Conservation (phyloP, 2,329 filamentous ascomycete genomes). For the Pseudogymnoascus verrucosus region DNA sequence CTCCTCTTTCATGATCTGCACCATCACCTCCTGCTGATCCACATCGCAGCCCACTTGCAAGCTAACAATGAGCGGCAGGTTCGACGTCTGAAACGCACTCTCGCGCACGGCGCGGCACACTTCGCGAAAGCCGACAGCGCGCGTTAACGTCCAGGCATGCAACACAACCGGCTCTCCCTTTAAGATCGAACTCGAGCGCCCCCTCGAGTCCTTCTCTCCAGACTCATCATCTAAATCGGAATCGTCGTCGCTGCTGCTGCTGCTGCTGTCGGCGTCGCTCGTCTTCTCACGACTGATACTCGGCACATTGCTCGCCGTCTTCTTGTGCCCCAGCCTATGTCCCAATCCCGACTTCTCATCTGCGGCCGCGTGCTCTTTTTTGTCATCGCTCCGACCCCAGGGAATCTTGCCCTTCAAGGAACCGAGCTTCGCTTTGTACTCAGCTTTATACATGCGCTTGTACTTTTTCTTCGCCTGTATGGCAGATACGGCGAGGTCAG, state of each 20-base stretch:
- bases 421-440: conserved; percentile 23
- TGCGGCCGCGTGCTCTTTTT: background rate
- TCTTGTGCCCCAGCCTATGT: background rate
- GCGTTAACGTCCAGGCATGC: conserved; percentile 80
- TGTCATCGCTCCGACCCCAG: conserved; percentile 9
- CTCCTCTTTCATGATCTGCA: conserved; percentile 83
- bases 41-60: conserved; percentile 80
- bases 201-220: background rate
- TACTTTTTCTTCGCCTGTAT: background rate
- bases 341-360: conserved; percentile 22
- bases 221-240: background rate
- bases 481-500: background rate
- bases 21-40: conserved; percentile 85
- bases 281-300: background rate
- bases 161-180: conserved; percentile 67
- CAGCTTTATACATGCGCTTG: conserved; percentile 23
- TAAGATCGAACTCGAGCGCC: background rate
- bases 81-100: conserved; percentile 66
- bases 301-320: background rate
- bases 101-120: conserved; percentile 76
- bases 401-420: conserved; percentile 14
- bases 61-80: conserved; percentile 82
- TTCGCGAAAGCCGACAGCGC: conserved; percentile 76
- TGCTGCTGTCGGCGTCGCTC: background rate
- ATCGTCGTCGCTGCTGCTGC: background rate